Conservation (phyloP, 257 asterid species). For the Gentiana straminea region DNA sequence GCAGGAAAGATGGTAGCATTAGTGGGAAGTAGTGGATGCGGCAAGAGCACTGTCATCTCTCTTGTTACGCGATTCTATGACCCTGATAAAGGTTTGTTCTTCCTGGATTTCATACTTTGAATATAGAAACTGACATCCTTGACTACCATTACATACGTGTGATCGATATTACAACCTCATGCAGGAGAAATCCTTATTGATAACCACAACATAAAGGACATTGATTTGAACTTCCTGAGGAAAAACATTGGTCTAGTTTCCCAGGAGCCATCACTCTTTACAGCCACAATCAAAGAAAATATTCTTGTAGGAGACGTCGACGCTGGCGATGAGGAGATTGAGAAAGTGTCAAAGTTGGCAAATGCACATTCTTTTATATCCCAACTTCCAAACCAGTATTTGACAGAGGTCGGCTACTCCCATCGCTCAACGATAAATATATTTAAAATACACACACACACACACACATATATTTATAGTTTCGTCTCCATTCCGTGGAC, state of each 20-base stretch:
- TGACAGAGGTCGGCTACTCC: slow-evolving; percentile 46
- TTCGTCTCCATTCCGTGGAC: too few relatives aligned
- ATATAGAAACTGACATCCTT: neutral
- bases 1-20: slow-evolving; percentile 72
- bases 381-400: slow-evolving; percentile 58
- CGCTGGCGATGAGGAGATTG: slow-evolving; percentile 51
- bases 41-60: slow-evolving; percentile 80
- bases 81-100: slow-evolving; percentile 44
- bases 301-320: slow-evolving; percentile 51
- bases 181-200: slow-evolving; percentile 64
- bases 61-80: slow-evolving; percentile 60
- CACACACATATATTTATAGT: too few relatives aligned
- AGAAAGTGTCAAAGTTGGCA: slow-evolving; percentile 56
- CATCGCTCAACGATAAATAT: neutral
- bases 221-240: slow-evolving; percentile 59
- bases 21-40: slow-evolving; percentile 76
- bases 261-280: slow-evolving; percentile 76
- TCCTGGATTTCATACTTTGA: neutral
- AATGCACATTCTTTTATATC: slow-evolving; percentile 77
- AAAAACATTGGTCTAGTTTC: slow-evolving; percentile 69
- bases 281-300: slow-evolving; percentile 69
- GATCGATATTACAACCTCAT: neutral
- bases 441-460: too few relatives aligned
- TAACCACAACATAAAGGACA: slow-evolving; percentile 56
- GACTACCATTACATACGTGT: too few relatives aligned